Percentiles rank a stretch among this genome's conserved stretches.
These are phyloP conservation scores for Pestalotiopsis sp. DNA, from an alignment of 2,329 filamentous ascomycete genomes.

Conservation along the genomic window DNA sequence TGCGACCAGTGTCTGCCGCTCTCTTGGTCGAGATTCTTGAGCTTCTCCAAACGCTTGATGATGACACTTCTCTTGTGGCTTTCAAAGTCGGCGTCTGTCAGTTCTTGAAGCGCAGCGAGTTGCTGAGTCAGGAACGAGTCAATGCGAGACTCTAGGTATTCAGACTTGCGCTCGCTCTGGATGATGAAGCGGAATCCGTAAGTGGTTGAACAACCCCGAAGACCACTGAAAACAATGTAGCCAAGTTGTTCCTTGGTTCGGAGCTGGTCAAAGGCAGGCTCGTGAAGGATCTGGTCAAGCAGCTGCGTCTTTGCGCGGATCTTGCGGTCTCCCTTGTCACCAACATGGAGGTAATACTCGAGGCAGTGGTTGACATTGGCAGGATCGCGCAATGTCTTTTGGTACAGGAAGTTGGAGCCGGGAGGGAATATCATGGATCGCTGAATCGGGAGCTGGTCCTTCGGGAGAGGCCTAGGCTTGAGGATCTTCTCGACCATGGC, in stretches of 20 bases:
- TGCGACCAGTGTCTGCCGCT: constrained; percentile 81
- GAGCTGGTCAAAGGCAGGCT: constrained; percentile 91
- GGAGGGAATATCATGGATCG: constrained; percentile 76
- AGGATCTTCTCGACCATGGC: constrained; percentile 79
- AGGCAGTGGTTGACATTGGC: constrained; percentile 89
- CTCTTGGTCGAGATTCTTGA: constrained; percentile 90
- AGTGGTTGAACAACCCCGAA: constrained; percentile 70
- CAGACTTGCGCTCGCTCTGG: constrained; percentile 83
- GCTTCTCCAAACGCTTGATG: constrained; percentile 82
- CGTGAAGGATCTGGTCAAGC: constrained; percentile 86
- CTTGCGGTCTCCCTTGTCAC: constrained; percentile 66
- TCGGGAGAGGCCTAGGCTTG: constrained; percentile 71
- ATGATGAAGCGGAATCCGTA: constrained; percentile 88
- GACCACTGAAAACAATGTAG: constrained; percentile 90
- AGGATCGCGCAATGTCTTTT: constrained; percentile 77
- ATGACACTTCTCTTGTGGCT: constrained; percentile 87
- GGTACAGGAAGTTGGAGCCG: constrained; percentile 82
- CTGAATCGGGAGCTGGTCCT: constrained; percentile 75
- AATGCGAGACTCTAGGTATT: constrained; percentile 84
- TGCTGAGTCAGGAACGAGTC: constrained; percentile 68
- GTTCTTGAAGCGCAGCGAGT: constrained; percentile 8
- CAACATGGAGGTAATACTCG: constrained; percentile 74
- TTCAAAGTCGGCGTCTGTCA: constrained; percentile 84
- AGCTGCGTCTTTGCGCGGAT: constrained; percentile 77
- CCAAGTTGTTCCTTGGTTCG: constrained; percentile 97